phyloP scores from a whole-genome alignment of 345 rosid species.

The Abelmoschus esculentus region DNA sequence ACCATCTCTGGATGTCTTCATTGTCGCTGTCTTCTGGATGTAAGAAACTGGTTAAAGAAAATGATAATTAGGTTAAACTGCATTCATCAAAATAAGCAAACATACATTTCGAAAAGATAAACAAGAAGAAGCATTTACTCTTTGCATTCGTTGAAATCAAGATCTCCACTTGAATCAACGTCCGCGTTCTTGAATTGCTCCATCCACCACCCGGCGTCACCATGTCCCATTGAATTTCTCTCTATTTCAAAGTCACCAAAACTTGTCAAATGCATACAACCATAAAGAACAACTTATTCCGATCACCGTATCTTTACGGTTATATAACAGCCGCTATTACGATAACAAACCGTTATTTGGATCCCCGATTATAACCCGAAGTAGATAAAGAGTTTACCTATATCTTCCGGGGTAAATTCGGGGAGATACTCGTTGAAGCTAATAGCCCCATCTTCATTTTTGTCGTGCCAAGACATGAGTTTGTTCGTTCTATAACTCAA shows the following conservation, averaged over 20 bases:
- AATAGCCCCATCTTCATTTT: constrained; percentile 46
- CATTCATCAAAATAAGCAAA: neutral
- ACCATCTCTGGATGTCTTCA: constrained; percentile 43
- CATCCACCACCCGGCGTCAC: constrained; percentile 80
- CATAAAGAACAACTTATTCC: no score
- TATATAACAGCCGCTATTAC: no score
- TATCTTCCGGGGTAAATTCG: constrained; percentile 41
- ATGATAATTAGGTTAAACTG: neutral
- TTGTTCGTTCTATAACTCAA: constrained; percentile 38
- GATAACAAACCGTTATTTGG: no score
- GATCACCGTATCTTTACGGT: no score
- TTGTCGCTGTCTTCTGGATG: constrained; percentile 66
- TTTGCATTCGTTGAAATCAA: constrained; percentile 10
- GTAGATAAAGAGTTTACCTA: constrained; percentile 27
- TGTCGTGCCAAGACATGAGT: constrained; percentile 38
- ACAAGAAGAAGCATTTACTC: neutral
- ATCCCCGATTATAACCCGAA: neutral
- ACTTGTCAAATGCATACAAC: neutral
- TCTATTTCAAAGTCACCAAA: constrained; percentile 24
- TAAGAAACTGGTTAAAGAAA: constrained; percentile 38
- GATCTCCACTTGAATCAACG: neutral
- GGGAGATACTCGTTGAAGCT: constrained; percentile 53
- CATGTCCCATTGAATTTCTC: constrained; percentile 37
- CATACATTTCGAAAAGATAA: neutral
- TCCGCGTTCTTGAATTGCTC: constrained; percentile 6